Evolutionary conservation across 2,329 filamentous ascomycete genomes (phyloP), one percentile per base, ranked within the genome.

Genomic region (Stemphylium vesicarium): DNA sequence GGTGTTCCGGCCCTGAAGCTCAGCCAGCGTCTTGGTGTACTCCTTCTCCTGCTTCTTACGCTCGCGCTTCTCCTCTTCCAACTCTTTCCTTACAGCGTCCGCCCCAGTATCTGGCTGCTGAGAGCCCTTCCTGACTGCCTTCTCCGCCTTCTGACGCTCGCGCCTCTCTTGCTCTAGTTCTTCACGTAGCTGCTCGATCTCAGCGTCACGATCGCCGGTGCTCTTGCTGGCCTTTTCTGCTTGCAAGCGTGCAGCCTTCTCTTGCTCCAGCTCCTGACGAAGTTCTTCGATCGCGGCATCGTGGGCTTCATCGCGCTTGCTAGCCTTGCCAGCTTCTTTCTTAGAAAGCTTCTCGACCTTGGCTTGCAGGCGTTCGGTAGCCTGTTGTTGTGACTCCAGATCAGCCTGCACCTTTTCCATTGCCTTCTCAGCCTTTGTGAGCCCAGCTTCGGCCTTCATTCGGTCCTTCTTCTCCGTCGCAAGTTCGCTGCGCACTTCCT

Each of bases 1-100:
- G 4, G 87, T 82, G 47, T 84, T 86, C 59, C 87, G 83, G 6
- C 81, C 81, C 39, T 89, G 84, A 41, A 84, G 84, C 58, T 89
- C 86, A 3, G 81, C 78, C 7, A 85, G 73, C 12, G 84, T 82
- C 57, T 85, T 84, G 49, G 85, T 82, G 33, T 73, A 75, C 29
- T 82, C 80, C 52, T 80, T 80, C 66, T 85, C 83, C 22, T 75
- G 74, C 62, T 77, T 84, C 51, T 84, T 76, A 15, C 79, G 80
- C 49, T 82, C 81, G 40, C 80, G 79, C 62, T 79, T 79, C 68
- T 83, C 80, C 46, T 78, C 78, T 13, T 78, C 73, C 12, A 87
- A 70, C 57, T 85, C 80, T 47, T 78, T 77, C 57, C 78, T 78
- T 13, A 85, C 68, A 49, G 78, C 75, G 38, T 84, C 79, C 2